phyloP scores from a whole-genome alignment of 495 filamentous ascomycete species.

The Podospora conica region DNA sequence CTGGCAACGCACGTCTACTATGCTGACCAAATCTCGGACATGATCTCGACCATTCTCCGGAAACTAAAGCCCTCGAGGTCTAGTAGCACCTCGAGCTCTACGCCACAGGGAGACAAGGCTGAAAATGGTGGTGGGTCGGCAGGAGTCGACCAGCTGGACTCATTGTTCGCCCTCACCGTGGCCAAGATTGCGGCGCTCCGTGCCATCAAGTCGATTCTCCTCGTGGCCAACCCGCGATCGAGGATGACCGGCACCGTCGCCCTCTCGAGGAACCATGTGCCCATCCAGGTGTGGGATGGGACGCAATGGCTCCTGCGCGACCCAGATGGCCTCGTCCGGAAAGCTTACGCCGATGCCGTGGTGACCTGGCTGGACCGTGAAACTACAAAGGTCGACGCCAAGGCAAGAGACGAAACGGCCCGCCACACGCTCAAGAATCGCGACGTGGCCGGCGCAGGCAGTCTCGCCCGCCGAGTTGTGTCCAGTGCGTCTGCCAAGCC shows the following conservation, averaged over 20 bases:
- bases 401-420: conserved; percentile 49
- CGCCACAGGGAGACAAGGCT: conserved; percentile 34
- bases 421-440: conserved; percentile 33
- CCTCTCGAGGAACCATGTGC: conserved; percentile 65
- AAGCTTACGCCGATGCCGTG: conserved; percentile 76
- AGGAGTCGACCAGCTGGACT: conserved; percentile 40
- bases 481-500: conserved; percentile 62
- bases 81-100: conserved; percentile 33
- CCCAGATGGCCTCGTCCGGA: conserved; percentile 64
- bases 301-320: conserved; percentile 86
- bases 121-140: conserved; percentile 25
- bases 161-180: conserved; percentile 65
- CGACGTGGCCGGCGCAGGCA: conserved; percentile 23
- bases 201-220: conserved; percentile 71
- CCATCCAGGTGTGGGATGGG: conserved; percentile 79
- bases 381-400: conserved; percentile 61
- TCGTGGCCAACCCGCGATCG: conserved; percentile 64
- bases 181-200: conserved; percentile 72
- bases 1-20: conserved; percentile 94
- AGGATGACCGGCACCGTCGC: conserved; percentile 53
- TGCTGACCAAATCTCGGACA: conserved; percentile 86
- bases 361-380: conserved; percentile 76
- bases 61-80: conserved; percentile 61
- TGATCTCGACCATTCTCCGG: conserved; percentile 71
- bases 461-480: conserved; percentile 55